Conservation (phyloP, 371 early-diverging fungal species). For the Choanephora cucurbitarum region DNA sequence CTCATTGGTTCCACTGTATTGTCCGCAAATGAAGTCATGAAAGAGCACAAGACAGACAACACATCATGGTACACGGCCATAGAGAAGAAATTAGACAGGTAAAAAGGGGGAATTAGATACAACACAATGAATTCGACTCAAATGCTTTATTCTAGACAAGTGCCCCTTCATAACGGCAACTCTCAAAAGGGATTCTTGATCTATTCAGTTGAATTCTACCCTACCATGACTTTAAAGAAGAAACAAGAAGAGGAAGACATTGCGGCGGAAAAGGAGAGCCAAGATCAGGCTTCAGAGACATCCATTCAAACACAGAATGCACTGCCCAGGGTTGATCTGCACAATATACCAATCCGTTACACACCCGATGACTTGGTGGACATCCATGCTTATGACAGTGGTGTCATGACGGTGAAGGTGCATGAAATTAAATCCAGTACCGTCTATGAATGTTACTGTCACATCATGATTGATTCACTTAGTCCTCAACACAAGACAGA, state of each 20-base stretch:
- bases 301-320: not conserved
- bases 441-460: conserved; percentile 32
- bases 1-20: conserved; percentile 61
- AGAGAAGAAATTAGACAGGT: conserved; percentile 32
- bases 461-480: conserved; percentile 41
- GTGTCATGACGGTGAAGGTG: conserved; percentile 42
- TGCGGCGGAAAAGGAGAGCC: conserved; percentile 3
- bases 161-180: conserved; percentile 52
- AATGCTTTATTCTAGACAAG: conserved; percentile 43
- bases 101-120: conserved; percentile 5
- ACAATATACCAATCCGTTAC: conserved; percentile 33
- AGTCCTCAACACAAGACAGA: conserved; percentile 39
- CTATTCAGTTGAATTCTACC: conserved; percentile 68
- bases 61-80: conserved; percentile 34
- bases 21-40: conserved; percentile 45
- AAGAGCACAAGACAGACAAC: conserved; percentile 20
- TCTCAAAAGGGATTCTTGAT: conserved; percentile 58
- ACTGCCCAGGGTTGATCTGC: conserved; percentile 27
- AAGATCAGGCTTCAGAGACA: not conserved
- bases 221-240: conserved; percentile 42
- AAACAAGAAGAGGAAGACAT: conserved; percentile 14
- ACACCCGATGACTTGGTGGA: conserved; percentile 49
- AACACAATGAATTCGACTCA: too few species aligned
- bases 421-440: conserved; percentile 36
- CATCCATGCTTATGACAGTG: conserved; percentile 30